Base-by-base conservation (phyloP, 768 basidiomycete genomes). In the Boletus reticulatus region DNA sequence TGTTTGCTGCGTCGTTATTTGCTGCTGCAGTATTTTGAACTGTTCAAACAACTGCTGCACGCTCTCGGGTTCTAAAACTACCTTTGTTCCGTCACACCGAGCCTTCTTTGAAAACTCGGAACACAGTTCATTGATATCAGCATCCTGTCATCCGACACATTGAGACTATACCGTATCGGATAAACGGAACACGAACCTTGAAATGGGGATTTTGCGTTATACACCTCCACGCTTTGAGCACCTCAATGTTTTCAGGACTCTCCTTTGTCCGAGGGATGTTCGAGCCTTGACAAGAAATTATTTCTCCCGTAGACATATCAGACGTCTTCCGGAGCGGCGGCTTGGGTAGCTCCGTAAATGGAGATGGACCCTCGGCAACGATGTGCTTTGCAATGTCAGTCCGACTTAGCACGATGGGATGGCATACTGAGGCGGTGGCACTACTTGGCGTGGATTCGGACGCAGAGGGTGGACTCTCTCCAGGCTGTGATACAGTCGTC, bases 101-200 rank as follows among this genome's bases (percentile, higher is more conserved):
- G 92, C 92, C 74, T 94, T 93, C 65, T 72, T 80, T 44, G 89
- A 81, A 66, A 94, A 91, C 70, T 92, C 88, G 8, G 82, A 63
- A 66, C 92, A 94, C 22, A 94, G 75, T 46, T 87, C 80, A 62
- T 87, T 89, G 54, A 93, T 84, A 64, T 93, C 92, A 38, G 83
- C 76, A 63, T 89, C 87, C 85, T 91, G 54, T 50, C 29, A 24
- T 42, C 24, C 19, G 50, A 53, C 31, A 55, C 37, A 46, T 50
- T 41, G 8, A 62, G 50, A 29, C 7, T 37, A 6, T 29, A 4
- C 6, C 13, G 20, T 11, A 42, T 54, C n/a, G n/a, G 54, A 34
- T 29, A 53, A 56, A 52, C 32, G 19, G 7, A 24, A 36, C 16
- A 74, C 82, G 38, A 24, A 90, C 89, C 80, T 87, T 89, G 70